These are phyloP conservation scores for Nannizzia gypsea DNA, from an alignment of 2,329 filamentous ascomycete genomes.

Conservation along the genomic window DNA sequence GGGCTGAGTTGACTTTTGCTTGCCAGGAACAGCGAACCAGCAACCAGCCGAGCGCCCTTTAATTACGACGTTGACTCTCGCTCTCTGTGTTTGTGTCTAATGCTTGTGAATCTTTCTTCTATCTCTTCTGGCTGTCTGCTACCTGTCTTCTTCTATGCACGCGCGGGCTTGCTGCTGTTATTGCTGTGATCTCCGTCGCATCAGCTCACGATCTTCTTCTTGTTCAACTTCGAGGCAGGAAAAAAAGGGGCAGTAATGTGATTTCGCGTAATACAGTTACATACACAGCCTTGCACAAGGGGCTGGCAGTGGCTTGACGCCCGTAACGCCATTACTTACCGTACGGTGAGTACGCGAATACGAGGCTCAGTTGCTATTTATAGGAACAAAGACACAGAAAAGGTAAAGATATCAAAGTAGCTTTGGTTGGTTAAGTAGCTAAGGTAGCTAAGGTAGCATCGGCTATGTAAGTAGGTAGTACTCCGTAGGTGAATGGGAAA, in stretches of 20 bases:
- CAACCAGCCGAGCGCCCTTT: background rate
- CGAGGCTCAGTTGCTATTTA: background rate
- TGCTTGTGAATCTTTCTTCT: background rate
- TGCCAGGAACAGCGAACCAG: background rate
- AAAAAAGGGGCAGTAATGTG: background rate
- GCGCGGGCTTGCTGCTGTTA: too few relatives aligned
- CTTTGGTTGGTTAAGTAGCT: too few relatives aligned
- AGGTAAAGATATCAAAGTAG: too few relatives aligned
- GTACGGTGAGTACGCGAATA: background rate
- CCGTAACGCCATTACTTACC: background rate
- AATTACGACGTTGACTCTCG: too few relatives aligned
- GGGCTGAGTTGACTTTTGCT: background rate
- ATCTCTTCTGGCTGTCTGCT: background rate
- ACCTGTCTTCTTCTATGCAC: background rate
- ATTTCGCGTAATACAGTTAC: background rate
- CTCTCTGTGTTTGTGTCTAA: too few relatives aligned
- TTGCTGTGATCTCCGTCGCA: background rate
- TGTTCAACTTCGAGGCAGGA: background rate
- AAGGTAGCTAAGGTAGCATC: too few relatives aligned
- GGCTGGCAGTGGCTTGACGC: background rate
- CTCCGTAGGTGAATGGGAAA: too few relatives aligned
- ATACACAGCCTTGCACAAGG: background rate
- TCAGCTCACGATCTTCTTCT: background rate
- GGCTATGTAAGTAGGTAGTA: too few relatives aligned
- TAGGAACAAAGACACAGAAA: constrained; percentile 6